A percentile compares a stretch with the other conserved stretches of the same genome.
phyloP scores from a whole-genome alignment of 441 rosid genomes.

The Adansonia grandidieri region DNA sequence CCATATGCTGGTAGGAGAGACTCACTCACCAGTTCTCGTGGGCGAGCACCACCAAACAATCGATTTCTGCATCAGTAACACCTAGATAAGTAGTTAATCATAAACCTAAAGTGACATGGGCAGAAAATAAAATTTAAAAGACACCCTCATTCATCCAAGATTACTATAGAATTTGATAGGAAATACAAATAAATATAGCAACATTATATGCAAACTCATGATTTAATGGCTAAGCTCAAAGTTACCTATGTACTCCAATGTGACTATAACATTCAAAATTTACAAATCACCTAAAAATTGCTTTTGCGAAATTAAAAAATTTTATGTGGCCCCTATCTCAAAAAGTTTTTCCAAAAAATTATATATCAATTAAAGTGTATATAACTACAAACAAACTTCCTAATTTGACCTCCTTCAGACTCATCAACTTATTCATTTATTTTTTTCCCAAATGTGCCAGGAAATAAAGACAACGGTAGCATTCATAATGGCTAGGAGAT shows the following conservation, averaged over 20 bases:
- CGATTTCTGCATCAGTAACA: not conserved
- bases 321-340: not conserved
- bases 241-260: not conserved
- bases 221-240: not conserved
- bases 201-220: not conserved
- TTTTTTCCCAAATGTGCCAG: not conserved
- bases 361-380: not conserved
- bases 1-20: slow-evolving; percentile 27
- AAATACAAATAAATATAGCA: not conserved
- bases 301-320: not conserved
- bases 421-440: not conserved
- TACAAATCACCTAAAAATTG: not conserved
- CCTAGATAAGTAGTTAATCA: not conserved
- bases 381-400: not conserved
- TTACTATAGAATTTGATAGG: not conserved
- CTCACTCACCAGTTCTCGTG: slow-evolving; percentile 72
- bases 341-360: not conserved
- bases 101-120: not conserved
- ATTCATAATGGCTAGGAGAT: not conserved
- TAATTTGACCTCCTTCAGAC: not conserved
- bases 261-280: not conserved
- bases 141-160: not conserved
- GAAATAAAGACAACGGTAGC: not conserved
- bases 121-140: not conserved
- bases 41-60: slow-evolving; percentile 82